Evolutionary conservation across 768 basidiomycete genomes (phyloP).

Genomic region (Neoboletus magnificus): DNA sequence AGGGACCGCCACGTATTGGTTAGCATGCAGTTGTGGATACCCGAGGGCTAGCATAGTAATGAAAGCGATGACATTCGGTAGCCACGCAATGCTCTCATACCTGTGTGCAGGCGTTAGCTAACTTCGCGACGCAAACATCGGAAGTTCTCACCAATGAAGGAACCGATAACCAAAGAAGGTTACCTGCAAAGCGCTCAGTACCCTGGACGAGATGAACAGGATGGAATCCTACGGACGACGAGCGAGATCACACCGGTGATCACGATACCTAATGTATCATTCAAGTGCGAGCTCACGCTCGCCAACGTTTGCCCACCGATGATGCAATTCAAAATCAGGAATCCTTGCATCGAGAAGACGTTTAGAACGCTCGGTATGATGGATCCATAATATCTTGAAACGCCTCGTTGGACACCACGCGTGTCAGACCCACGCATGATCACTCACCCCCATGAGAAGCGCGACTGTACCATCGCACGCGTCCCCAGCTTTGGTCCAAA

Average conservation of each 20-base stretch:
- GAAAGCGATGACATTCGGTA: constrained; percentile 71
- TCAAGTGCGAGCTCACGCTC: constrained; percentile 38
- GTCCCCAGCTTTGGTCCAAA: constrained; percentile 55
- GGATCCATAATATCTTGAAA: constrained; percentile 37
- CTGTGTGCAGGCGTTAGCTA: constrained; percentile 29
- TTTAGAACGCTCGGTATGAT: constrained; percentile 45
- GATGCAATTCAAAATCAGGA: constrained; percentile 56
- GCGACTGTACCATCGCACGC: constrained; percentile 56
- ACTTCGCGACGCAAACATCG: background rate
- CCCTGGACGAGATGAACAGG: background rate
- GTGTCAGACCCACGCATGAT: constrained; percentile 9
- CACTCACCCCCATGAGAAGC: constrained; percentile 50
- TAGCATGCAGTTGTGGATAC: constrained; percentile 57
- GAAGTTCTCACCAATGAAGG: constrained; percentile 47
- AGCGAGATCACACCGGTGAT: constrained; percentile 33
- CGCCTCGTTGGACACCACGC: background rate
- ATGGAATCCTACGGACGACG: constrained; percentile 18
- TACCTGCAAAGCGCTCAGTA: constrained; percentile 34
- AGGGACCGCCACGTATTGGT: constrained; percentile 34
- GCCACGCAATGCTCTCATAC: constrained; percentile 76
- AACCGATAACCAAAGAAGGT: constrained; percentile 65
- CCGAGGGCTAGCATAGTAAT: constrained; percentile 64
- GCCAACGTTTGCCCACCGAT: constrained; percentile 60
- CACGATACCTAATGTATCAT: constrained; percentile 33
- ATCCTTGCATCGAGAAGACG: constrained; percentile 51